Base-by-base conservation (phyloP, 2,329 filamentous ascomycete species). In the Paecilomyces sp. region DNA sequence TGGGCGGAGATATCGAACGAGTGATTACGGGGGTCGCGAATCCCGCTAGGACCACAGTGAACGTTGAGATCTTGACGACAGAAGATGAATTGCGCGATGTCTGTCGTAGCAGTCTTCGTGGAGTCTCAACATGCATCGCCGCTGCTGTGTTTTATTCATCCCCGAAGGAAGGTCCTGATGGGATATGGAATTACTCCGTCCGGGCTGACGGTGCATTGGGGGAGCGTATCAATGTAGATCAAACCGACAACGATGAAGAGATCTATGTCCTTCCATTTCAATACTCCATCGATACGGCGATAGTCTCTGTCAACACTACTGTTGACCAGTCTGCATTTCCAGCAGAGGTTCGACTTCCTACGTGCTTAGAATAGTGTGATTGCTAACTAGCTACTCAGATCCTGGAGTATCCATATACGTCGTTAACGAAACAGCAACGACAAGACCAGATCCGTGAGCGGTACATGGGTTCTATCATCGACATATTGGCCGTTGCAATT, bases 101-200 rank as follows among this genome's bases (percentile, higher is more conserved):
- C 25, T 95, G 91, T 69, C 82, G 81, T 30, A 87, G 82, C 64
- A 83, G 80, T 47, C 75, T 90, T 56, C 78, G 85, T 41, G 89
- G 89, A 18, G 86, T 89, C 1, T 88, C 88, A 12, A 77, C 74
- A 1, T 94, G 90, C 72, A 92, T 88, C 69, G 88, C 84, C 18
- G 91, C 88, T 8, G 83, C 89, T 1, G 84, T 88, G 3, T 93
- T 95, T 76, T 80, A 85, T 58, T 88, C 88, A 0, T 95, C 90
- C 4, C 90, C 91, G 0, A 81, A 75, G 1, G 87, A 94, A 75
- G 90, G 90, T 9, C 63, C 72, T 0, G 82, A 81, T 6, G 82
- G 83, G 1, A 74, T 83, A 53, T 96, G 92, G 92, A 95, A 94
- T 74, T 97, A 96, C 70, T 92, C 90, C 0, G 80, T 96, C 28